These are phyloP conservation scores for Madurella fahalii DNA, from an alignment of 2,329 filamentous ascomycete genomes.

Conservation along the genomic window DNA sequence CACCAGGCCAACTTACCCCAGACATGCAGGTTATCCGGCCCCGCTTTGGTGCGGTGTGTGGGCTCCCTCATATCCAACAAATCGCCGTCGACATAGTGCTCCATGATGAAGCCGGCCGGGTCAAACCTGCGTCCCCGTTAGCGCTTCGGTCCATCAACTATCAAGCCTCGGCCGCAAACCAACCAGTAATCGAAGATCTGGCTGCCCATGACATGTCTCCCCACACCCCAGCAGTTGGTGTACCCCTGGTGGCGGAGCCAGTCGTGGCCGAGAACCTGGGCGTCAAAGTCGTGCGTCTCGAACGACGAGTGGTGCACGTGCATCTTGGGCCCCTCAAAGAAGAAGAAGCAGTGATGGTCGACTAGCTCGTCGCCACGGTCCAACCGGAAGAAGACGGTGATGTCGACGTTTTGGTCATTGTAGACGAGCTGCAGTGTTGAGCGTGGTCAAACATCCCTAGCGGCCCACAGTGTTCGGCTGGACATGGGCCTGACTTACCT, in stretches of 20 bases:
- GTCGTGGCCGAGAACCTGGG: slow-evolving; percentile 65
- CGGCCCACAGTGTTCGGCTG: background rate
- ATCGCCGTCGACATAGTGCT: slow-evolving; percentile 70
- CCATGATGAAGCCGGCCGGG: slow-evolving; percentile 58
- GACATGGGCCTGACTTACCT: slow-evolving; percentile 32
- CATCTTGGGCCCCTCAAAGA: slow-evolving; percentile 42
- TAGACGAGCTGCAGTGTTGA: slow-evolving; percentile 32
- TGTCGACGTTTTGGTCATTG: slow-evolving; percentile 35
- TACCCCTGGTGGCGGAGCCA: slow-evolving; percentile 62
- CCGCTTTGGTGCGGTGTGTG: slow-evolving; percentile 38
- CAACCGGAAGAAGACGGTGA: slow-evolving; percentile 44
- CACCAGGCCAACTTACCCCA: slow-evolving; percentile 36
- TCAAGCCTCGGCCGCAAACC: slow-evolving; percentile 27
- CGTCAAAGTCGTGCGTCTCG: slow-evolving; percentile 69
- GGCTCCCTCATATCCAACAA: slow-evolving; percentile 53
- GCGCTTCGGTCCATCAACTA: background rate
- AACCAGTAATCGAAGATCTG: slow-evolving; percentile 73
- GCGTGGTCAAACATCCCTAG: background rate
- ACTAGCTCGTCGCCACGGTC: slow-evolving; percentile 42
- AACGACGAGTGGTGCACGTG: slow-evolving; percentile 67
- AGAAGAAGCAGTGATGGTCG: slow-evolving; percentile 51
- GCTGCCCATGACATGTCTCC: slow-evolving; percentile 63
- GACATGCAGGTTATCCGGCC: slow-evolving; percentile 42
- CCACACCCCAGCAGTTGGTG: slow-evolving; percentile 65
- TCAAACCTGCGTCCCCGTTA: slow-evolving; percentile 48